phyloP scores from a whole-genome alignment of 495 filamentous ascomycete genomes.

The Aspergillus asperescens region DNA sequence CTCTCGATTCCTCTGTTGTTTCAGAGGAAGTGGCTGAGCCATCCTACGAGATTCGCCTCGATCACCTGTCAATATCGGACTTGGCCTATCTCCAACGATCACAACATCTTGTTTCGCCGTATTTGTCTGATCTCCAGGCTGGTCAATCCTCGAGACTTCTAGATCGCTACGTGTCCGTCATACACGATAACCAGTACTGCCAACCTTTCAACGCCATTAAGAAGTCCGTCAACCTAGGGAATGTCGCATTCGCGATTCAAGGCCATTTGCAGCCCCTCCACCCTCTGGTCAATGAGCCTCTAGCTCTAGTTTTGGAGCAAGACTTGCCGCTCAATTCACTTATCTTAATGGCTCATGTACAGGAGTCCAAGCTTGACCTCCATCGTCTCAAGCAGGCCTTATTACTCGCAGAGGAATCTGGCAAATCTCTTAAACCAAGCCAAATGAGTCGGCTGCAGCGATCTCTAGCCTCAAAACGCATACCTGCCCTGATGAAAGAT shows the following conservation, averaged over 20 bases:
- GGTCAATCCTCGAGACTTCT: slow-evolving; percentile 21
- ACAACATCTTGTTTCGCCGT: slow-evolving; percentile 17
- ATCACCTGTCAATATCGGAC: slow-evolving; percentile 53
- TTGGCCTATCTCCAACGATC: slow-evolving; percentile 41
- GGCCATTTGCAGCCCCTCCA: slow-evolving; percentile 38
- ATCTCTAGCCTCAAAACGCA: slow-evolving; percentile 53
- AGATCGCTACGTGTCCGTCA: slow-evolving; percentile 29
- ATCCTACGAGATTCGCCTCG: slow-evolving; percentile 40
- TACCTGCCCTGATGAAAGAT: slow-evolving; percentile 58
- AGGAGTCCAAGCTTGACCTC: slow-evolving; percentile 37
- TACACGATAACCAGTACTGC: slow-evolving; percentile 39
- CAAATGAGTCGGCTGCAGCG: slow-evolving; percentile 65
- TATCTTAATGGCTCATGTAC: slow-evolving; percentile 33
- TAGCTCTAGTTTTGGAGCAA: slow-evolving; percentile 28
- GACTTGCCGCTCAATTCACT: slow-evolving; percentile 23
- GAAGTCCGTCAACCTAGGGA: slow-evolving; percentile 25
- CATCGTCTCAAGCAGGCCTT: slow-evolving; percentile 36
- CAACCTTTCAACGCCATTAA: slow-evolving; percentile 26
- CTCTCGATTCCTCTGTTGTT: slow-evolving; percentile 21
- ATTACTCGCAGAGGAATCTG: slow-evolving; percentile 33
- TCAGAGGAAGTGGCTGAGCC: slow-evolving; percentile 19
- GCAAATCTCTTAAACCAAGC: slow-evolving; percentile 47
- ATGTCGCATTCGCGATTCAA: slow-evolving; percentile 26
- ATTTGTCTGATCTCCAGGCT: slow-evolving; percentile 16
- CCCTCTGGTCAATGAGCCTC: slow-evolving; percentile 41